Evolutionary conservation across 768 basidiomycete species (phyloP).

Genomic region (Amanita rubescens): DNA sequence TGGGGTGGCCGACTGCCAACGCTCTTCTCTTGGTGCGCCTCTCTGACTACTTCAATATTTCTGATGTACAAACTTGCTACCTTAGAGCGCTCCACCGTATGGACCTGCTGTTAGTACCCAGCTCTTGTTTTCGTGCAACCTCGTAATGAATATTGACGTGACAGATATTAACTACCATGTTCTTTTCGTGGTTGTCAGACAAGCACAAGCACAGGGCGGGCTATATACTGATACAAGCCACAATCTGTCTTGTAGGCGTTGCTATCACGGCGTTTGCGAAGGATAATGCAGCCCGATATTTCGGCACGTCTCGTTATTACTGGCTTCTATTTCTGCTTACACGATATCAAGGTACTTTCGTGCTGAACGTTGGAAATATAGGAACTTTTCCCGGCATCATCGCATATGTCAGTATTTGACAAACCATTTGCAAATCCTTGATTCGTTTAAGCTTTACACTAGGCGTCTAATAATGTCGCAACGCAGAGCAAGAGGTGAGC

Average conservation of each 20-base stretch:
- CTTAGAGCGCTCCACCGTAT: conserved; percentile 39
- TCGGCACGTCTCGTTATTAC: conserved; percentile 22
- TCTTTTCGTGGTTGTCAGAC: conserved; percentile 42
- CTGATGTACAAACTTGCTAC: not conserved
- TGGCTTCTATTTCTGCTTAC: not conserved
- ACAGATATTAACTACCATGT: conserved; percentile 31
- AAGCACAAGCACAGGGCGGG: conserved; percentile 33
- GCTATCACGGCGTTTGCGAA: conserved; percentile 31
- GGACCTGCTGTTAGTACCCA: conserved; percentile 28
- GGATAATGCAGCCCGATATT: conserved; percentile 32
- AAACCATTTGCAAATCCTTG: not conserved
- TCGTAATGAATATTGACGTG: not conserved
- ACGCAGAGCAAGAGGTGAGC: conserved; percentile 37
- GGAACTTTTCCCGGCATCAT: conserved; percentile 37
- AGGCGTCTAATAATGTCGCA: conserved; percentile 40
- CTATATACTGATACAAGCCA: conserved; percentile 31
- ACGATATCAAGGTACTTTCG: conserved; percentile 29
- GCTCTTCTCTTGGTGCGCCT: conserved; percentile 35
- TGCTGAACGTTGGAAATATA: conserved; percentile 35
- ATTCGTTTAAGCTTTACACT: not conserved
- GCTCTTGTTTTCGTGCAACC: not conserved
- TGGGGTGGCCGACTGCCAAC: conserved; percentile 32
- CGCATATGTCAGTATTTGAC: conserved; percentile 27
- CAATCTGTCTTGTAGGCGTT: conserved; percentile 33
- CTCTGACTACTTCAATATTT: not conserved